These are phyloP conservation scores for Geotrichum histeridarum DNA, from an alignment of 1,139 yeast species.

Conservation along the genomic window DNA sequence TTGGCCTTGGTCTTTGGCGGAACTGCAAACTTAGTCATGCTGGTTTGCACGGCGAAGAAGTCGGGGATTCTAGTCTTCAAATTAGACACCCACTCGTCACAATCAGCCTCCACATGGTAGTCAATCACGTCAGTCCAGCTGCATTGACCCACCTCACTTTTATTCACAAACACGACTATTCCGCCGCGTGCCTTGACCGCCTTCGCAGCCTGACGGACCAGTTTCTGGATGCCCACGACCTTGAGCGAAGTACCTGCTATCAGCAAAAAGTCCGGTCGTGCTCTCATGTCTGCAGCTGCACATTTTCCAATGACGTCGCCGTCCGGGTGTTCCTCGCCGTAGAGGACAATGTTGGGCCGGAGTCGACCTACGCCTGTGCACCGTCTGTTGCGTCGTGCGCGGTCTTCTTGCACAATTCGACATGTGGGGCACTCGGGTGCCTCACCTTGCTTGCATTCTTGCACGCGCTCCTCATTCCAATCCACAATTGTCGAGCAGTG, in stretches of 20 bases:
- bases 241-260: slow-evolving; percentile 74
- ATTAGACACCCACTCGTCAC: slow-evolving; percentile 70
- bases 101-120: slow-evolving; percentile 70
- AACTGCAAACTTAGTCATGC: slow-evolving; percentile 27
- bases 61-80: slow-evolving; percentile 52
- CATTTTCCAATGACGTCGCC: slow-evolving; percentile 62
- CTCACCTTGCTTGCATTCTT: slow-evolving; percentile 46
- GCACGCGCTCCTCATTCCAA: slow-evolving; percentile 56
- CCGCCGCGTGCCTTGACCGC: slow-evolving; percentile 43
- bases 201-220: slow-evolving; percentile 56
- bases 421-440: slow-evolving; percentile 66
- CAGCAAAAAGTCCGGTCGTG: slow-evolving; percentile 57
- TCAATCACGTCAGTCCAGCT: slow-evolving; percentile 58
- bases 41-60: slow-evolving; percentile 53
- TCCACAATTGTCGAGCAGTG: slow-evolving; percentile 53
- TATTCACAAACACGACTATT: slow-evolving; percentile 58
- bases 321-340: slow-evolving; percentile 76
- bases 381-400: slow-evolving; percentile 59
- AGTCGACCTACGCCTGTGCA: slow-evolving; percentile 57
- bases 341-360: slow-evolving; percentile 69
- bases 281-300: slow-evolving; percentile 49
- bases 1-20: not conserved
- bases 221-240: slow-evolving; percentile 65
- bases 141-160: slow-evolving; percentile 43
- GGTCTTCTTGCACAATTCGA: slow-evolving; percentile 46